These are phyloP conservation scores for Forsythia viridissima DNA, from an alignment of 257 asterid species.

Conservation along the genomic window DNA sequence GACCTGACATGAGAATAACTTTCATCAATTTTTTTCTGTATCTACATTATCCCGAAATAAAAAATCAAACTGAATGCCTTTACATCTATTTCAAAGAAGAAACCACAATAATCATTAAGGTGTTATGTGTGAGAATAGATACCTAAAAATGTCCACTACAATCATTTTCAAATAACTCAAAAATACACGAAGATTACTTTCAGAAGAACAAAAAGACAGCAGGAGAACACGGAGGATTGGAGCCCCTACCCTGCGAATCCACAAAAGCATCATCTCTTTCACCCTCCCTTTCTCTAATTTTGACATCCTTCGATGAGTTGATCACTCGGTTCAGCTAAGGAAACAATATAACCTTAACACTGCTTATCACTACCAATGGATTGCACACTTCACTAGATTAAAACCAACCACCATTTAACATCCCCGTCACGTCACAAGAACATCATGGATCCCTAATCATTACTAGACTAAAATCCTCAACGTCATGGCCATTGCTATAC, in stretches of 20 bases:
- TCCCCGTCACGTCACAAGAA: not conserved
- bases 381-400: not conserved
- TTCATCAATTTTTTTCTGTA: not conserved
- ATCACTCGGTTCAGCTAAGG: not conserved
- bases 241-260: not conserved
- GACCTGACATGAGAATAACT: constrained; percentile 5
- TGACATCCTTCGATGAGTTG: not conserved
- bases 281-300: not conserved
- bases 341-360: not conserved
- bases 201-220: not conserved
- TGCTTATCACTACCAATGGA: not conserved
- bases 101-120: not conserved
- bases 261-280: not conserved
- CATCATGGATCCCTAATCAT: not conserved
- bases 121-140: not conserved
- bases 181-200: not conserved
- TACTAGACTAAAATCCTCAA: not conserved
- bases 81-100: not conserved
- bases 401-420: not conserved
- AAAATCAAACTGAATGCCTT: not conserved
- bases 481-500: not conserved
- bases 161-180: not conserved
- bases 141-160: not conserved
- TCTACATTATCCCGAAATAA: not conserved
- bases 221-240: not conserved